Conservation (phyloP, 805 yeast species). For the Candida arabinofermentans region DNA sequence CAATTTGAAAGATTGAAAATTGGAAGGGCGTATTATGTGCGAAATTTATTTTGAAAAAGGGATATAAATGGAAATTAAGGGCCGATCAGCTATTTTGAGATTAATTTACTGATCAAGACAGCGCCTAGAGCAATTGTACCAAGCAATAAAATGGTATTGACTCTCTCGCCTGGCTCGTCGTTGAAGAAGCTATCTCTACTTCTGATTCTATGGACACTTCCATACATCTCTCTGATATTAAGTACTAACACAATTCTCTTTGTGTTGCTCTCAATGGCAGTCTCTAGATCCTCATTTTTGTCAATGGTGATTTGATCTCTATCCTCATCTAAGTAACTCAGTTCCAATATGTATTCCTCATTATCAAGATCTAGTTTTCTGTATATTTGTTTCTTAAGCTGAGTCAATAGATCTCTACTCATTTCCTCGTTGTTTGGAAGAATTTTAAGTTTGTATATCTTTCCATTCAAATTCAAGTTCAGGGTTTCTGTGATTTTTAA, state of each 20-base stretch:
- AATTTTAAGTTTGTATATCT: slow-evolving; percentile 24
- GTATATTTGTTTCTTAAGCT: slow-evolving; percentile 13
- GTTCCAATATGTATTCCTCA: slow-evolving; percentile 20
- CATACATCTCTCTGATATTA: slow-evolving; percentile 7
- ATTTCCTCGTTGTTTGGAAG: slow-evolving; percentile 5
- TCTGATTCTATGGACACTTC: not conserved
- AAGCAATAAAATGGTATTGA: slow-evolving; percentile 1
- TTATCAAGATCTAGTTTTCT: slow-evolving; percentile 22
- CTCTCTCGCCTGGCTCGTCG: not conserved
- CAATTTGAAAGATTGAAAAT: too few species aligned
- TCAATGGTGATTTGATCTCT: slow-evolving; percentile 32
- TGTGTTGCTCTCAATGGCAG: slow-evolving; percentile 16
- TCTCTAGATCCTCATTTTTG: slow-evolving; percentile 33
- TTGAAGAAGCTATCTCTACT: slow-evolving; percentile 3
- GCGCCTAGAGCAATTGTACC: slow-evolving; percentile 8
- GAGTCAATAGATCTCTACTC: slow-evolving; percentile 7
- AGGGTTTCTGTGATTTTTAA: slow-evolving; percentile 19
- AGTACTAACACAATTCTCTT: slow-evolving; percentile 12
- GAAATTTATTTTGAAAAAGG: not conserved
- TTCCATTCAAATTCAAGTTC: slow-evolving; percentile 16
- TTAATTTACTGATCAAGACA: slow-evolving; percentile 3
- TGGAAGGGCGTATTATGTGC: too few species aligned
- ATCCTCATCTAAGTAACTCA: slow-evolving; percentile 38
- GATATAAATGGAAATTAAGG: not conserved
- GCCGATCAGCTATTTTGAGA: not conserved